These are phyloP conservation scores for Uronychia setigera DNA, from an alignment of 73 alveolate species.

Conservation along the genomic window DNA sequence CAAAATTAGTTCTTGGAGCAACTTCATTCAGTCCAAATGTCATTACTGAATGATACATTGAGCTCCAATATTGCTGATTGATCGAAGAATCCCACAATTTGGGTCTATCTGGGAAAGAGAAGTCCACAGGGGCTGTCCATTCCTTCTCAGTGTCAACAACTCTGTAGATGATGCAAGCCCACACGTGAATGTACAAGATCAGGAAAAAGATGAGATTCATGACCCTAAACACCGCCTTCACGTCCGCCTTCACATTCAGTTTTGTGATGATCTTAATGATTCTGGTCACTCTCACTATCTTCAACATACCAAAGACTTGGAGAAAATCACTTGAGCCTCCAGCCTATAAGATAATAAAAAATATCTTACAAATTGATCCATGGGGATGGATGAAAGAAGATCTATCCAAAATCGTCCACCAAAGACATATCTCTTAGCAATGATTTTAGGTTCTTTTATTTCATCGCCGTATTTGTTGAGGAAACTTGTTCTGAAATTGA, in stretches of 20 bases:
- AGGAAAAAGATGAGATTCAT: slow-evolving; percentile 35
- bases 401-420: slow-evolving; percentile 52
- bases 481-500: slow-evolving; percentile 66
- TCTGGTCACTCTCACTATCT: slow-evolving; percentile 41
- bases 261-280: slow-evolving; percentile 23
- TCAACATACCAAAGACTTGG: slow-evolving; percentile 29
- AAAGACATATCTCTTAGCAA: slow-evolving; percentile 36
- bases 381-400: slow-evolving; percentile 58
- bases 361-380: slow-evolving; percentile 19
- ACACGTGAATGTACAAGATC: slow-evolving; percentile 27
- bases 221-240: slow-evolving; percentile 34
- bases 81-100: neutral
- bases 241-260: slow-evolving; percentile 36
- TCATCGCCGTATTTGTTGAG: slow-evolving; percentile 55
- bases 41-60: neutral
- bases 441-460: slow-evolving; percentile 21
- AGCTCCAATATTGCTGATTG: neutral
- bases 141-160: slow-evolving; percentile 10
- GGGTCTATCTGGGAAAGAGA: neutral
- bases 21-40: slow-evolving; percentile 2
- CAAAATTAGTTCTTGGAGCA: slow-evolving; percentile 1
- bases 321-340: slow-evolving; percentile 17
- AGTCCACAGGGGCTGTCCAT: slow-evolving; percentile 47
- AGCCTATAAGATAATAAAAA: neutral
- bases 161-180: slow-evolving; percentile 43